A percentile compares a stretch with the other conserved stretches of the same genome.
Evolutionary conservation across 345 rosid genomes (phyloP).

Genomic region (Gossypium australe): DNA sequence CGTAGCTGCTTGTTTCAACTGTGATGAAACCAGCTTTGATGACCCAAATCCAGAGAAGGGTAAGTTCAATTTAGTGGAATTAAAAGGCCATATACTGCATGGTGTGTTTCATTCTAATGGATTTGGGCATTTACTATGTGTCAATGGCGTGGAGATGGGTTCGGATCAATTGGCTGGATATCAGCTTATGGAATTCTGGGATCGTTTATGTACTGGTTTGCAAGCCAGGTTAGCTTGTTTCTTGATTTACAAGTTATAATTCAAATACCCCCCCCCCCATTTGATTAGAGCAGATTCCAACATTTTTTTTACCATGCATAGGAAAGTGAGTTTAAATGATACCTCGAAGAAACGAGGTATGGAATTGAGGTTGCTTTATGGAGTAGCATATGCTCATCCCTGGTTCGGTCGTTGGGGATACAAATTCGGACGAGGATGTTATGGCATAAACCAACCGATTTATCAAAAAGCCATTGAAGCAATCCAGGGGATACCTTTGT

Average conservation of each 20-base stretch:
- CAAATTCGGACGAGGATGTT: slow-evolving; percentile 67
- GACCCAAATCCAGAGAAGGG: slow-evolving; percentile 26
- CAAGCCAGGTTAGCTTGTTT: slow-evolving; percentile 58
- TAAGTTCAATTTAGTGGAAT: slow-evolving; percentile 42
- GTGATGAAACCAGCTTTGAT: slow-evolving; percentile 20
- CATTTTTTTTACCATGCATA: slow-evolving; percentile 10
- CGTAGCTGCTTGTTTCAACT: slow-evolving; percentile 35
- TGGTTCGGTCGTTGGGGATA: slow-evolving; percentile 95
- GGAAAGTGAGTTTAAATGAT: slow-evolving; percentile 81
- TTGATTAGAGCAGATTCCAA: background rate
- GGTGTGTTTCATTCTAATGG: slow-evolving; percentile 90
- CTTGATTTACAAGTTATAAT: background rate
- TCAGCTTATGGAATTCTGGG: slow-evolving; percentile 85
- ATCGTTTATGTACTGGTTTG: slow-evolving; percentile 70
- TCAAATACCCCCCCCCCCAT: background rate
- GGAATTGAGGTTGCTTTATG: slow-evolving; percentile 73
- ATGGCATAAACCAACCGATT: slow-evolving; percentile 55
- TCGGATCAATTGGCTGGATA: slow-evolving; percentile 54
- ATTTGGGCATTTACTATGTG: slow-evolving; percentile 72
- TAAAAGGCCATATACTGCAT: slow-evolving; percentile 59
- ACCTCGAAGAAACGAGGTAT: slow-evolving; percentile 62
- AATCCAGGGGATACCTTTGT: slow-evolving; percentile 51
- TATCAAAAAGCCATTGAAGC: slow-evolving; percentile 77
- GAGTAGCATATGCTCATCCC: slow-evolving; percentile 60
- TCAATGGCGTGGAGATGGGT: slow-evolving; percentile 67